Evolutionary conservation across 148 eudicot species (phyloP).

Genomic region (Selenicereus undatus): DNA sequence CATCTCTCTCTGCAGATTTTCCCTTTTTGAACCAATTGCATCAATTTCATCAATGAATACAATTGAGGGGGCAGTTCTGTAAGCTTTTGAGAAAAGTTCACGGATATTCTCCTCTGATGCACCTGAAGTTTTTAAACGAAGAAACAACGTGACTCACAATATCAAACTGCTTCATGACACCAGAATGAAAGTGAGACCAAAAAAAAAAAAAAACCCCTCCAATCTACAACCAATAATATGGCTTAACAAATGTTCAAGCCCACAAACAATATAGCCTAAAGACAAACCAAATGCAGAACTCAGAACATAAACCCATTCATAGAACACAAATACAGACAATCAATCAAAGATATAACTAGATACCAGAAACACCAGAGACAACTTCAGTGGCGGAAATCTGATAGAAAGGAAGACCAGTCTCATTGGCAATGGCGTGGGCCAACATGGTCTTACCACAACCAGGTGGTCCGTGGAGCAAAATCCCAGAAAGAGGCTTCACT

Average conservation of each 20-base stretch:
- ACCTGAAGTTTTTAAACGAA: constrained; percentile 36
- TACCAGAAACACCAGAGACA: constrained; percentile 86
- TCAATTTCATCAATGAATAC: constrained; percentile 98
- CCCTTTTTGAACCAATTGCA: constrained; percentile 94
- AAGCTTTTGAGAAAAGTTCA: constrained; percentile 77
- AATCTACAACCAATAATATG: background rate
- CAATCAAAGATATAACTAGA: background rate
- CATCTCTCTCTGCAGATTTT: constrained; percentile 81
- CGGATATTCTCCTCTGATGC: constrained; percentile 84
- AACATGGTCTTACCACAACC: constrained; percentile 90
- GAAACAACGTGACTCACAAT: background rate
- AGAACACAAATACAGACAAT: background rate
- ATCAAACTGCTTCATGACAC: constrained; percentile 18
- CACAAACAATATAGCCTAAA: background rate
- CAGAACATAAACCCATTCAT: background rate
- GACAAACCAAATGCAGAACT: background rate
- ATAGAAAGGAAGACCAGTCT: constrained; percentile 67
- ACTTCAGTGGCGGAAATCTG: constrained; percentile 77
- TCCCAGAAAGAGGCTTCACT: constrained; percentile 63
- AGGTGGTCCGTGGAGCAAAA: constrained; percentile 84
- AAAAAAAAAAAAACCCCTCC: constrained; percentile 16
- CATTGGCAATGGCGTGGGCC: constrained; percentile 90
- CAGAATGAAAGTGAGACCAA: constrained; percentile 22
- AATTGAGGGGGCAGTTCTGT: constrained; percentile 86
- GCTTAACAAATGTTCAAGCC: background rate